Conservation (phyloP, 306 rosid genomes). For the Acacia confusa region DNA sequence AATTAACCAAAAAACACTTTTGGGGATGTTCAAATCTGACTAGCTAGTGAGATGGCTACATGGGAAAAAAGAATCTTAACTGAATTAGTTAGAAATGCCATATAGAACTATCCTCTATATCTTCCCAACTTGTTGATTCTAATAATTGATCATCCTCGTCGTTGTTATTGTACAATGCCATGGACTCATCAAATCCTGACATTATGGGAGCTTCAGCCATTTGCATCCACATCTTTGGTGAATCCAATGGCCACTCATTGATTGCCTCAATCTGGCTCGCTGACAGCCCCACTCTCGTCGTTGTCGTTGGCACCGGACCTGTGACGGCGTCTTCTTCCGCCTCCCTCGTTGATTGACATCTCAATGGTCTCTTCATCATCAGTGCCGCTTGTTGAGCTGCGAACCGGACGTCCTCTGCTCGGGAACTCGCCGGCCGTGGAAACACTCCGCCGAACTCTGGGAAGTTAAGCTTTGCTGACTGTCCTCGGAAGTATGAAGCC, state of each 20-base stretch:
- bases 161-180: constrained; percentile 5
- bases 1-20: no score
- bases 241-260: constrained; percentile 82
- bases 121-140: constrained; percentile 48
- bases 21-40: no score
- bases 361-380: constrained; percentile 18
- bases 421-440: constrained; percentile 57
- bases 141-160: not conserved
- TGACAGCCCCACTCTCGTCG: constrained; percentile 62
- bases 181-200: constrained; percentile 26
- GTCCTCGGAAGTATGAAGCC: constrained; percentile 69
- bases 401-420: constrained; percentile 52
- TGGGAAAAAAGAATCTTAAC: no score
- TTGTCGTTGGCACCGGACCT: constrained; percentile 23
- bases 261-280: constrained; percentile 82
- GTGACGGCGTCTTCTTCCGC: not conserved
- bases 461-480: constrained; percentile 57
- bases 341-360: not conserved
- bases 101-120: constrained; percentile 44
- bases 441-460: constrained; percentile 53
- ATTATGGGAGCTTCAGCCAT: constrained; percentile 22
- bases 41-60: no score
- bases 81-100: constrained; percentile 43
- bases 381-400: constrained; percentile 88
- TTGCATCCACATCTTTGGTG: constrained; percentile 94